Evolutionary conservation across 2,329 filamentous ascomycete genomes (phyloP), one percentile per base, ranked within the genome.

Genomic region (Monosporascus sp.): DNA sequence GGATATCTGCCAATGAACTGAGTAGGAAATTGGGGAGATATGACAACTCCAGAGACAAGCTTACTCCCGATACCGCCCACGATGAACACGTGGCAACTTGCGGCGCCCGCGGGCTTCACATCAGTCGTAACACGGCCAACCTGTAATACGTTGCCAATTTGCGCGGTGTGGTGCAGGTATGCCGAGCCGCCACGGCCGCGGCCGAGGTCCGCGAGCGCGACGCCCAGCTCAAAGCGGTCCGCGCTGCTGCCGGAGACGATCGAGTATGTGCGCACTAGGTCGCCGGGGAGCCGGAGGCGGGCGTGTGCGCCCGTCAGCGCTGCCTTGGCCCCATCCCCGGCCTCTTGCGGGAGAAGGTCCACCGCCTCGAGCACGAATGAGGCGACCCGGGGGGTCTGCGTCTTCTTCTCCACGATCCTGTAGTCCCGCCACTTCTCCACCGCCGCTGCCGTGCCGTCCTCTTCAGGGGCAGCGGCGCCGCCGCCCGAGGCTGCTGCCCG

Each of bases 151-250:
- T 82, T 77, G 0, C 80, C 81, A 1, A 74, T 68, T 0, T 73
- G 62, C 1, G 76, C 67, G 0, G 65, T 54, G 17, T 77, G 64
- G 62, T 87, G 83, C 2, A 88, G 65, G 57, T 79, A 86, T 20
- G 67, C 67, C 0, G 84, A 87, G 0, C 81, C 85, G n/a, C 85
- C 84, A 6, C 83, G 77, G 55, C 78, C 81, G 7, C 83, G 77
- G 55, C 78, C 81, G 0, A 70, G 62, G 3, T 73, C 66, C 9
- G 80, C 81, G 1, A 83, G 75, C 4, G 82, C 77, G 20, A 88
- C 71, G 20, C 82, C 84, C 0, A 88, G 70, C 60, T 79, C 74
- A 60, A 88, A 81, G 2, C 70, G 70, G 37, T 74, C 70, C 4
- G 67, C 67, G 46, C 73, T 74, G 0, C 80, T 80, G 1, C 71